Base-by-base conservation (phyloP, 176 grass and related monocot species). In the Dactylis glomerata region DNA sequence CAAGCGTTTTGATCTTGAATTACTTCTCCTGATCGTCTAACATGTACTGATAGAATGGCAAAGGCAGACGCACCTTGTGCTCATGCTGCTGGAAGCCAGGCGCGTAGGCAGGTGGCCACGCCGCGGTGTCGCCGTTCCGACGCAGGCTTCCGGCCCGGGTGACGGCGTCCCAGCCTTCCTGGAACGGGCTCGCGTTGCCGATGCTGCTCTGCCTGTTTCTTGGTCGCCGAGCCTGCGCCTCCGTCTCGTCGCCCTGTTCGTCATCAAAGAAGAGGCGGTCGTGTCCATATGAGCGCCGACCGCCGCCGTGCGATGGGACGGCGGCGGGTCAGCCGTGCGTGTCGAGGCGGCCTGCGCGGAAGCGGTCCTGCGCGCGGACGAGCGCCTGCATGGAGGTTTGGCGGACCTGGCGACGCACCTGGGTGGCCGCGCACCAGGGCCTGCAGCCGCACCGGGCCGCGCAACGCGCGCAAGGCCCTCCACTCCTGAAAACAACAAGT, bases 371-470 rank as follows among this genome's bases (percentile, higher is more conserved):
- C 16, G 90, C 91, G 14, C 91, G 91, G 59, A 96, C 88, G 24
- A 96, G 89, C 10, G 89, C 81, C 86, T 96, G 94, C 91, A 96
- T 96, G 91, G 81, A 90, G 30, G 91, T 96, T 76, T 83, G 78
- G 49, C 89, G 94, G 24, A 92, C 94, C 78, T 96, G 94, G 42
- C 92, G 92, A 0, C 94, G 85, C 44, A 96, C 94, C 42, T 91
- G n/a, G 89, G 82, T 96, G 84, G 2, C 94, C 94, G 69, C 94
- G 84, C 67, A 92, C 91, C 76, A 96, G 89, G 54, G 94, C 94
- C 63, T 96, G 94, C 69, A 96, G 74, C 14, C 94, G 88, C 58
- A 96, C 94, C 36, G 93, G 75, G 47, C 91, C 91, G 32, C 89
- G 85, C 16, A 96, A 61, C 19, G 91, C 91, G 4, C 91, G 74